Evolutionary conservation across 768 basidiomycete species (phyloP).

Genomic region (Hericium erinaceus): DNA sequence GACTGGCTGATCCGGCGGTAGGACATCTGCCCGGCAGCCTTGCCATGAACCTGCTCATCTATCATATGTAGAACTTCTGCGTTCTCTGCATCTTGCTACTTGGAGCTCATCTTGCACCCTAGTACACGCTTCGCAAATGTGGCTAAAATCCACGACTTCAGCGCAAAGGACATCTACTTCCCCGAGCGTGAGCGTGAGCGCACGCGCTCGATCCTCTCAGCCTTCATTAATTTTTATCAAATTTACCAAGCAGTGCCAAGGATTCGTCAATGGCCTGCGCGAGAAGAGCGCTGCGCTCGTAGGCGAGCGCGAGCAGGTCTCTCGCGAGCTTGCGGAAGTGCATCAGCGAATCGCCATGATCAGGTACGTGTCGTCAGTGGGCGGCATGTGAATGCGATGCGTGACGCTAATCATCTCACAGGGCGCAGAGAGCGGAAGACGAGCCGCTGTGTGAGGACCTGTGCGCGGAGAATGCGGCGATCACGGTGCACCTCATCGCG

Average conservation of each 20-base stretch:
- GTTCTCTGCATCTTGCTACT: background rate
- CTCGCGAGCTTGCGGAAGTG: slow-evolving; percentile 37
- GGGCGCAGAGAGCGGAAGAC: slow-evolving; percentile 55
- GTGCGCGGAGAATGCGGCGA: slow-evolving; percentile 46
- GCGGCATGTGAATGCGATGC: background rate
- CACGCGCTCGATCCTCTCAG: slow-evolving; percentile 68
- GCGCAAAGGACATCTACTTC: slow-evolving; percentile 57
- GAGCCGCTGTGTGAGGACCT: slow-evolving; percentile 60
- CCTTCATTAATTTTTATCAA: slow-evolving; percentile 92
- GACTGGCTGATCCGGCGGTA: slow-evolving; percentile 18
- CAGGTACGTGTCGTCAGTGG: slow-evolving; percentile 34
- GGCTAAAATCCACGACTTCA: slow-evolving; percentile 71
- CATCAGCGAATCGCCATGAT: slow-evolving; percentile 44
- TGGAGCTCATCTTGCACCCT: background rate
- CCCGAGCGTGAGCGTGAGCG: slow-evolving; percentile 73
- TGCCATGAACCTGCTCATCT: slow-evolving; percentile 53
- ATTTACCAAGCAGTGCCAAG: slow-evolving; percentile 68
- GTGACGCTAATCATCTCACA: slow-evolving; percentile 17
- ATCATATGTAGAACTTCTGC: slow-evolving; percentile 47
- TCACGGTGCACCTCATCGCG: slow-evolving; percentile 58
- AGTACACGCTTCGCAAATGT: slow-evolving; percentile 69
- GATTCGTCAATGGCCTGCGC: slow-evolving; percentile 52
- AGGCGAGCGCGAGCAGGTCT: slow-evolving; percentile 52
- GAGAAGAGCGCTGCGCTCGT: slow-evolving; percentile 49
- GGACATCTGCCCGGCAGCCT: slow-evolving; percentile 62